These are phyloP conservation scores for Craterostigma plantagineum DNA, from an alignment of 257 asterid genomes.

Conservation along the genomic window DNA sequence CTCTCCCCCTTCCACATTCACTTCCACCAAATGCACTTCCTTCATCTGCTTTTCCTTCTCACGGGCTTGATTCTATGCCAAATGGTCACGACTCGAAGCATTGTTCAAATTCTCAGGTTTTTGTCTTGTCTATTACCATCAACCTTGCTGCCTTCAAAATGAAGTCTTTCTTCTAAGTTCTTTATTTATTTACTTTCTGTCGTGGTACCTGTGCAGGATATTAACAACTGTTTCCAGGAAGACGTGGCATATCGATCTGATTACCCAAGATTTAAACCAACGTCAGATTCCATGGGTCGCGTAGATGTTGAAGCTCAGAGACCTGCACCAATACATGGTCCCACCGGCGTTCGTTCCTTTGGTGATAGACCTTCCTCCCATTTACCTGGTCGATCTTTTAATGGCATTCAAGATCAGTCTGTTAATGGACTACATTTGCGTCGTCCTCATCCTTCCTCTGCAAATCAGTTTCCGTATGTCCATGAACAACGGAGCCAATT, in stretches of 20 bases:
- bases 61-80: constrained; percentile 20
- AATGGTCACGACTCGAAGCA: constrained; percentile 23
- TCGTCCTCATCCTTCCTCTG: constrained; percentile 84
- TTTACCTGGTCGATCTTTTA: constrained; percentile 23
- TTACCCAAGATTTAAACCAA: constrained; percentile 20
- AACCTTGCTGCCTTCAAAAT: background rate
- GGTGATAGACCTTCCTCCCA: constrained; percentile 24
- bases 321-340: constrained; percentile 30
- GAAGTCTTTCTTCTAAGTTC: background rate
- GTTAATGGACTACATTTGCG: constrained; percentile 53
- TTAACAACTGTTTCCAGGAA: constrained; percentile 18
- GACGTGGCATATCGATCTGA: constrained; percentile 19
- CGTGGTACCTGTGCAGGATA: constrained; percentile 14
- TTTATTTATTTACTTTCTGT: background rate
- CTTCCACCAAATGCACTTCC: constrained; percentile 17
- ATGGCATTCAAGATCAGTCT: constrained; percentile 18
- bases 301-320: constrained; percentile 29
- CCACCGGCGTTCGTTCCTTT: constrained; percentile 18
- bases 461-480: constrained; percentile 72
- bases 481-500: constrained; percentile 47
- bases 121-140: constrained; percentile 1
- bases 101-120: constrained; percentile 31
- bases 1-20: constrained; percentile 13
- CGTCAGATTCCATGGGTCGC: constrained; percentile 18
- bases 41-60: constrained; percentile 17